Evolutionary conservation across 495 filamentous ascomycete genomes (phyloP).

Genomic region (Daldinia loculata): DNA sequence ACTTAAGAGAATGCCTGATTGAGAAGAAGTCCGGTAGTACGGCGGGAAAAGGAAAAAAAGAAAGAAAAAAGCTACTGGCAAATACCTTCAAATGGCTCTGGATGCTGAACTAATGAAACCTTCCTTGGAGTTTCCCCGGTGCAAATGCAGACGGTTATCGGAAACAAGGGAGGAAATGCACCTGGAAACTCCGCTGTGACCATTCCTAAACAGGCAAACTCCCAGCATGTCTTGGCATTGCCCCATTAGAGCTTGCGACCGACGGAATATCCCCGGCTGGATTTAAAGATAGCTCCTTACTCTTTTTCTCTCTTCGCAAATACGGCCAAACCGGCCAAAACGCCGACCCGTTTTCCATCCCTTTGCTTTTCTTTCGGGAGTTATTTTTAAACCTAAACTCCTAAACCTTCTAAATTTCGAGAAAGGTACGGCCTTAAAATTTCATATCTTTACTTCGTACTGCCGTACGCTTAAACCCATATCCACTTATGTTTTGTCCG

Average conservation of each 20-base stretch:
- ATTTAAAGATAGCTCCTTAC: conserved; percentile 36
- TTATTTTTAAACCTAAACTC: conserved; percentile 40
- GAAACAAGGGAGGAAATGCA: conserved; percentile 40
- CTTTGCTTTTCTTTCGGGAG: conserved; percentile 20
- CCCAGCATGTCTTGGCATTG: conserved; percentile 21
- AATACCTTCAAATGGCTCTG: conserved; percentile 3
- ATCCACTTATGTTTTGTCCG: not conserved
- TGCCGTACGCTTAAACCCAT: not conserved
- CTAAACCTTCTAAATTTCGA: not conserved
- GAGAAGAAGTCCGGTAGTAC: conserved; percentile 36
- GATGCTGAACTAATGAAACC: not conserved
- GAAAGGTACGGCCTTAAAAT: not conserved
- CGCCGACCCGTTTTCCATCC: not conserved
- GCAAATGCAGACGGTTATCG: conserved; percentile 34
- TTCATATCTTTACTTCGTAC: conserved; percentile 4
- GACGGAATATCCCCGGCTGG: conserved; percentile 35
- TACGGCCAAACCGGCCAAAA: conserved; percentile 2
- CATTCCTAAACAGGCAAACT: conserved; percentile 2
- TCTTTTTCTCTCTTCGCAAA: not conserved
- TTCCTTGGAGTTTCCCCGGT: conserved; percentile 7
- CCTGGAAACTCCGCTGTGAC: conserved; percentile 39
- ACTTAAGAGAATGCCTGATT: conserved; percentile 40
- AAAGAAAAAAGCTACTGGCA: conserved; percentile 5
- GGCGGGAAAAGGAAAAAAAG: conserved; percentile 12
- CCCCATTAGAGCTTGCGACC: conserved; percentile 17